Percentiles rank a stretch among this genome's conserved stretches.
phyloP scores from a whole-genome alignment of 306 rosid genomes.

The Vigna angularis region DNA sequence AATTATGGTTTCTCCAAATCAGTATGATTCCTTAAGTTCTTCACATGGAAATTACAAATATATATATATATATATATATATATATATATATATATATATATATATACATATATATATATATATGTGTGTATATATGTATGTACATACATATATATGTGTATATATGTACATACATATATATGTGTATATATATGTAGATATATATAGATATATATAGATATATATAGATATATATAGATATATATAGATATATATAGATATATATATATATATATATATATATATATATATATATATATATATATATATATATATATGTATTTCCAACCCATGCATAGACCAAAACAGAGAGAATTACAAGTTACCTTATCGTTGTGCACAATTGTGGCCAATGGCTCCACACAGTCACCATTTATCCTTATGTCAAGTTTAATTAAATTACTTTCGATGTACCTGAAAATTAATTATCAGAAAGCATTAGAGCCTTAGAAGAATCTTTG shows the following conservation, averaged over 20 bases:
- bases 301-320: too few species aligned
- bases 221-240: too few species aligned
- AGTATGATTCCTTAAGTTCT: conserved; percentile 27
- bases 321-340: conserved; percentile 24
- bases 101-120: too few species aligned
- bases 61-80: too few species aligned
- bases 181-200: too few species aligned
- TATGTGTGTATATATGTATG: rapidly evolving
- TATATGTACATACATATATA: too few species aligned
- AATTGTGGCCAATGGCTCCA: conserved; percentile 89
- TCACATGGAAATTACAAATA: conserved; percentile 16
- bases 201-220: too few species aligned
- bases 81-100: too few species aligned
- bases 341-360: not conserved
- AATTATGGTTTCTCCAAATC: conserved; percentile 34
- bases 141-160: rapidly evolving
- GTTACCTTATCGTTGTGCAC: conserved; percentile 87
- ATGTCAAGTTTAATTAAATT: conserved; percentile 86
- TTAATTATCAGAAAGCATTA: conserved; percentile 38
- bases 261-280: too few species aligned
- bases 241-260: too few species aligned
- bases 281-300: too few species aligned
- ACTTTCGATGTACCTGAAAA: conserved; percentile 74
- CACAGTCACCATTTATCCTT: conserved; percentile 80
- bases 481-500: conserved; percentile 1